phyloP scores from a whole-genome alignment of 176 grass and related monocot genomes.

The Cocos nucifera region DNA sequence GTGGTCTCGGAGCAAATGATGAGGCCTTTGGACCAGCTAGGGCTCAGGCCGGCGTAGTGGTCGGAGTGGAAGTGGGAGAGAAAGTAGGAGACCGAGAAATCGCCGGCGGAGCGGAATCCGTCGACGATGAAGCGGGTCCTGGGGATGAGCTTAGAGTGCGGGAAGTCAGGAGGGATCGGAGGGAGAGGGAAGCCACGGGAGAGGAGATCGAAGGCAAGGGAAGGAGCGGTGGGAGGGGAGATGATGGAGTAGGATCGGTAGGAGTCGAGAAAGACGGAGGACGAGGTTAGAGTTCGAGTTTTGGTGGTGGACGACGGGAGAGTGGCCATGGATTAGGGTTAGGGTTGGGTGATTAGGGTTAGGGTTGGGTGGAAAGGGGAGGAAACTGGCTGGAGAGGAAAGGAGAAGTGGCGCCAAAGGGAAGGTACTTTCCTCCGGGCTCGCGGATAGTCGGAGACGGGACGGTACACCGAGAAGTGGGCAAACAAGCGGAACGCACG shows the following conservation, averaged over 20 bases:
- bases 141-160: constrained; percentile 47
- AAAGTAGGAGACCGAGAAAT: constrained; percentile 81
- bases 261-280: constrained; percentile 32
- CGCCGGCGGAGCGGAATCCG: constrained; percentile 67
- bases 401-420: neutral
- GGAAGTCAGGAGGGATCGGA: constrained; percentile 37
- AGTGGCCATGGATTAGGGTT: constrained; percentile 34
- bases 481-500: too few species aligned
- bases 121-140: constrained; percentile 73
- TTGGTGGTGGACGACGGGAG: constrained; percentile 25
- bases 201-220: constrained; percentile 17
- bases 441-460: too few species aligned
- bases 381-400: neutral
- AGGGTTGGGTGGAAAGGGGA: constrained; percentile 7
- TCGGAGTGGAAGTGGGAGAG: constrained; percentile 97
- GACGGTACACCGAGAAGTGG: too few species aligned
- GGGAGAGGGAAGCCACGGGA: constrained; percentile 25
- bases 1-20: constrained; percentile 64
- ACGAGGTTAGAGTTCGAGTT: constrained; percentile 13
- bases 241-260: constrained; percentile 26
- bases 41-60: constrained; percentile 61
- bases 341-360: constrained; percentile 28
- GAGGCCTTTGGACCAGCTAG: constrained; percentile 65
- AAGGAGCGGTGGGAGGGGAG: constrained; percentile 19
- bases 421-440: too few species aligned